Conservation (phyloP, 2,329 filamentous ascomycete genomes). For the Cladosporium sp. region DNA sequence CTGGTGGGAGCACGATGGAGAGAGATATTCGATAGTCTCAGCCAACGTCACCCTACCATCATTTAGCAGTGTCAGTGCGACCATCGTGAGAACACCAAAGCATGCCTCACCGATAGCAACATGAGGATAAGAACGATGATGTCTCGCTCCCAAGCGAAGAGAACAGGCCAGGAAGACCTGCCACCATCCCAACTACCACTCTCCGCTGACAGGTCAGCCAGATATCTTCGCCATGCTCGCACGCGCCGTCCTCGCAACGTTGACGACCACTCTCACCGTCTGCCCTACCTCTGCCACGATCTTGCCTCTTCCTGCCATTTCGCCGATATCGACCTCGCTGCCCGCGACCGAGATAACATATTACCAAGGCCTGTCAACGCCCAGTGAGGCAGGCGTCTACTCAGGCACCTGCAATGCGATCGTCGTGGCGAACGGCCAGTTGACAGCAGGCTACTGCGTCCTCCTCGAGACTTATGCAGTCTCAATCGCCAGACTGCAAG, state of each 20-base stretch:
- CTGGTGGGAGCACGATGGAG: not conserved
- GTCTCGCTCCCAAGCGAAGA: no score
- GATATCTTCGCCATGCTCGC: not conserved
- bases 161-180: no score
- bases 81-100: not conserved
- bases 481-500: not conserved
- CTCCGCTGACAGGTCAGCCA: not conserved
- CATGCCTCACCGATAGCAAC: not conserved
- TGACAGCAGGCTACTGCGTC: slow-evolving; percentile 4
- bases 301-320: not conserved
- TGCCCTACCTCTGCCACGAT: not conserved
- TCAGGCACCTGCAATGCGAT: not conserved
- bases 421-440: not conserved
- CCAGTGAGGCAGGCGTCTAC: not conserved
- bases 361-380: slow-evolving; percentile 1
- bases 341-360: slow-evolving; percentile 1
- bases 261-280: not conserved
- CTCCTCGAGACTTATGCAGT: slow-evolving; percentile 3
- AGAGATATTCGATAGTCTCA: not conserved
- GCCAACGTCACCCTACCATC: not conserved
- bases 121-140: not conserved
- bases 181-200: not conserved
- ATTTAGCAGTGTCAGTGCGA: not conserved
- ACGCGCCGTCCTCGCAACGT: not conserved
- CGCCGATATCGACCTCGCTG: not conserved